A percentile compares a stretch with the other conserved stretches of the same genome.
Evolutionary conservation across 2,329 filamentous ascomycete genomes (phyloP).

Genomic region (Botrytis tulipae): DNA sequence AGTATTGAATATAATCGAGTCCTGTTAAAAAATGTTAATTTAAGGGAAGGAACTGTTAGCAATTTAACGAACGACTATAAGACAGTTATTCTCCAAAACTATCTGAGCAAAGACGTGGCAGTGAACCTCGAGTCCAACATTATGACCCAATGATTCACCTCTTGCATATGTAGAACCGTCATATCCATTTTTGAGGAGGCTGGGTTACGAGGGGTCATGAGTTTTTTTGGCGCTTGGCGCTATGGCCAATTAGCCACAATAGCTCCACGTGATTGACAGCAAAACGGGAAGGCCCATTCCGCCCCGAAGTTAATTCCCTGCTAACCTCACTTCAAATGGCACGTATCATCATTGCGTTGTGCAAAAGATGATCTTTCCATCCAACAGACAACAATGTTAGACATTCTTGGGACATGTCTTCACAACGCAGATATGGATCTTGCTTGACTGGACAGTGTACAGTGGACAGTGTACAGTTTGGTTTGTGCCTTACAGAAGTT

Average conservation of each 20-base stretch:
- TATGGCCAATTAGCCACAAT: not conserved
- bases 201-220: constrained; percentile 10
- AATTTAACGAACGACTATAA: constrained; percentile 16
- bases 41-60: not conserved
- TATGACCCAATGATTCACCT: constrained; percentile 21
- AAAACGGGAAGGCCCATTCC: not conserved
- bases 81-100: not conserved
- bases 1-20: constrained; percentile 4
- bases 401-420: not conserved
- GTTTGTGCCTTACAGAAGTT: not conserved
- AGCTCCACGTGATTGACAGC: constrained; percentile 12
- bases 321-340: constrained; percentile 8
- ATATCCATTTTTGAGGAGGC: constrained; percentile 21
- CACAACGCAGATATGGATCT: constrained; percentile 14
- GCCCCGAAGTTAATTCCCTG: not conserved
- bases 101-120: constrained; percentile 19
- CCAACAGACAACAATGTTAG: not conserved
- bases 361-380: constrained; percentile 1
- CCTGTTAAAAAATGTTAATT: constrained; percentile 7
- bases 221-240: not conserved
- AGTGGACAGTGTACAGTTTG: not conserved
- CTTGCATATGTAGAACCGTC: not conserved
- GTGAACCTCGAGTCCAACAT: constrained; percentile 16
- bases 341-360: constrained; percentile 13
- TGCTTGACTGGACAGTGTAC: not conserved